phyloP scores from a whole-genome alignment of 2,329 filamentous ascomycete species.

The Aspergillus hiratsukae region DNA sequence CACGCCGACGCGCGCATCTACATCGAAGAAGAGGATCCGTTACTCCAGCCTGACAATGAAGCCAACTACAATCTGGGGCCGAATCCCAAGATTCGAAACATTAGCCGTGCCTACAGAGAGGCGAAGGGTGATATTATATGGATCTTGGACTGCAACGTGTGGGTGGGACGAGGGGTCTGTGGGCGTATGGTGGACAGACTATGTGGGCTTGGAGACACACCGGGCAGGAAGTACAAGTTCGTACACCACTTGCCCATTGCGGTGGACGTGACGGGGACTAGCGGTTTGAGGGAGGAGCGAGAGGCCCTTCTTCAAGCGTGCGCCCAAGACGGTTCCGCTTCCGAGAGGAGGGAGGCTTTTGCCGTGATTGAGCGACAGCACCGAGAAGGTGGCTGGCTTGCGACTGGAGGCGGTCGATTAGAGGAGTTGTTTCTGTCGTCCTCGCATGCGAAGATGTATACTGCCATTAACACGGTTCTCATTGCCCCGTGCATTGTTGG shows the following conservation, averaged over 20 bases:
- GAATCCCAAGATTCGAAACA: constrained; percentile 97
- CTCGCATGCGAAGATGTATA: constrained; percentile 94
- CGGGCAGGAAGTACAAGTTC: constrained; percentile 67
- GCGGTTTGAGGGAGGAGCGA: constrained; percentile 21
- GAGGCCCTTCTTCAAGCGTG: constrained; percentile 22
- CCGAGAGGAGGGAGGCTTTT: constrained; percentile 1
- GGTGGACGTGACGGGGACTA: constrained; percentile 59
- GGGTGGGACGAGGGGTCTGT: constrained; percentile 73
- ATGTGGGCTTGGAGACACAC: constrained; percentile 57
- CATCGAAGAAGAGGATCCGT: constrained; percentile 76
- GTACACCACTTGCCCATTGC: constrained; percentile 90
- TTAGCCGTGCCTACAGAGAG: constrained; percentile 88
- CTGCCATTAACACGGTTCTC: constrained; percentile 88
- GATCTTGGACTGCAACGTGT: constrained; percentile 96
- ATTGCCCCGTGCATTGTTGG: constrained; percentile 91
- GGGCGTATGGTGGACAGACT: constrained; percentile 87
- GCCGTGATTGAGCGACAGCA: constrained; percentile 11
- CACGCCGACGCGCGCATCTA: constrained; percentile 66
- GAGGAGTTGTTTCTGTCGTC: constrained; percentile 95
- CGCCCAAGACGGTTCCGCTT: constrained; percentile 8
- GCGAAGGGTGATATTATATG: constrained; percentile 84
- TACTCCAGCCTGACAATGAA: constrained; percentile 52
- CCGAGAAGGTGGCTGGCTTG: constrained; percentile 18
- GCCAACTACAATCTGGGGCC: constrained; percentile 66
- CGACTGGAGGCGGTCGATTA: constrained; percentile 68